These are phyloP conservation scores for Alternaria triticina DNA, from an alignment of 2,329 filamentous ascomycete species.

Conservation along the genomic window DNA sequence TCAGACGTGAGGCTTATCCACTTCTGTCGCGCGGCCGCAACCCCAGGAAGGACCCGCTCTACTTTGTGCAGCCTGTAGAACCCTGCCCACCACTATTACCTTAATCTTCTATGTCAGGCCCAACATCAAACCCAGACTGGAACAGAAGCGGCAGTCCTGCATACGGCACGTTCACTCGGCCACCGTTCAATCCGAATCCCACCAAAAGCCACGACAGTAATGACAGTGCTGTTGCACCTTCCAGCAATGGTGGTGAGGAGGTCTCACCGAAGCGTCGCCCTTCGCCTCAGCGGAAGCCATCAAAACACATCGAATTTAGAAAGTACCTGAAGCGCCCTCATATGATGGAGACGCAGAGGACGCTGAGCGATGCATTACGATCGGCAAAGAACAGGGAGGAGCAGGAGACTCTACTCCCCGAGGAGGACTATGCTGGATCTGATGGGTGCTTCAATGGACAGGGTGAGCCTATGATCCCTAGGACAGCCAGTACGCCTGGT, in stretches of 20 bases:
- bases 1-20: constrained; percentile 9
- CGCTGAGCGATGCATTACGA: constrained; percentile 46
- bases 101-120: constrained; percentile 33
- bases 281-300: constrained; percentile 22
- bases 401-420: constrained; percentile 55
- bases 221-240: constrained; percentile 24
- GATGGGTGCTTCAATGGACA: constrained; percentile 54
- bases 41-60: constrained; percentile 3
- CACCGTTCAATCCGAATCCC: constrained; percentile 20
- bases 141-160: constrained; percentile 26
- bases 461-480: constrained; percentile 39
- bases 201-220: constrained; percentile 22
- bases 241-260: constrained; percentile 23
- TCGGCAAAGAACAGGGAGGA: constrained; percentile 55
- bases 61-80: background rate
- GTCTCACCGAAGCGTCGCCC: constrained; percentile 30
- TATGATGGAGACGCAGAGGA: constrained; percentile 39
- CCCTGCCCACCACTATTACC: background rate
- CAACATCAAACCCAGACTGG: constrained; percentile 36
- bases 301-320: constrained; percentile 41
- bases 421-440: constrained; percentile 53
- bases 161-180: constrained; percentile 32
- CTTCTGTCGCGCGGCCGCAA: background rate
- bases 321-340: constrained; percentile 44
- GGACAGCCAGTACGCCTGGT: constrained; percentile 56